These are phyloP conservation scores for Penicillium chermesinum DNA, from an alignment of 495 filamentous ascomycete species.

Conservation along the genomic window DNA sequence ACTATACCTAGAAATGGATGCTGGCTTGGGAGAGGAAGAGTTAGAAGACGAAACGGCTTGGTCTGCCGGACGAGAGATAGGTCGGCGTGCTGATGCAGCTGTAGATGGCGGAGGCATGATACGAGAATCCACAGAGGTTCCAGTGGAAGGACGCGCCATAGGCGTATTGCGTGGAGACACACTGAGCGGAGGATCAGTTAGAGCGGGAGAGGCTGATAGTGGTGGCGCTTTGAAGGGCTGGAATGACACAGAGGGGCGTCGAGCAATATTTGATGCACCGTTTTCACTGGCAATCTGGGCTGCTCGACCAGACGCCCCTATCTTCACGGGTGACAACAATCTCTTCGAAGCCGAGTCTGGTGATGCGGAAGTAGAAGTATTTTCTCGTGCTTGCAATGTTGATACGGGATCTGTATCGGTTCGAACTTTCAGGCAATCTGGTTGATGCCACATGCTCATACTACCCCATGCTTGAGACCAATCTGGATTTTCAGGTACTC, in stretches of 20 bases:
- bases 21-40: conserved; percentile 70
- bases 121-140: conserved; percentile 56
- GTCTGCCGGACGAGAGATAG: conserved; percentile 47
- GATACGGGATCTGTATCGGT: conserved; percentile 81
- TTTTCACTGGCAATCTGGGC: conserved; percentile 51
- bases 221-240: conserved; percentile 94
- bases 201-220: conserved; percentile 80
- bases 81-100: conserved; percentile 33
- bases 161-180: conserved; percentile 61
- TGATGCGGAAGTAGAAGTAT: conserved; percentile 41
- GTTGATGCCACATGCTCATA: conserved; percentile 85
- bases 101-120: conserved; percentile 55
- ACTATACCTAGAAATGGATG: conserved; percentile 62
- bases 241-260: conserved; percentile 86
- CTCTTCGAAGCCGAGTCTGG: conserved; percentile 57
- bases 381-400: conserved; percentile 63
- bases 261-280: conserved; percentile 47
- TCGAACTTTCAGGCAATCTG: conserved; percentile 48
- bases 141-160: conserved; percentile 43
- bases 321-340: conserved; percentile 54
- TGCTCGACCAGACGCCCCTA: conserved; percentile 54
- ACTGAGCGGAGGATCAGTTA: conserved; percentile 46
- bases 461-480: conserved; percentile 84
- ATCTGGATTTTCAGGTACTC: conserved; percentile 50
- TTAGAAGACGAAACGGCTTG: conserved; percentile 55